Conservation (phyloP, 2,329 filamentous ascomycete species). For the Ophiostoma quercus region DNA sequence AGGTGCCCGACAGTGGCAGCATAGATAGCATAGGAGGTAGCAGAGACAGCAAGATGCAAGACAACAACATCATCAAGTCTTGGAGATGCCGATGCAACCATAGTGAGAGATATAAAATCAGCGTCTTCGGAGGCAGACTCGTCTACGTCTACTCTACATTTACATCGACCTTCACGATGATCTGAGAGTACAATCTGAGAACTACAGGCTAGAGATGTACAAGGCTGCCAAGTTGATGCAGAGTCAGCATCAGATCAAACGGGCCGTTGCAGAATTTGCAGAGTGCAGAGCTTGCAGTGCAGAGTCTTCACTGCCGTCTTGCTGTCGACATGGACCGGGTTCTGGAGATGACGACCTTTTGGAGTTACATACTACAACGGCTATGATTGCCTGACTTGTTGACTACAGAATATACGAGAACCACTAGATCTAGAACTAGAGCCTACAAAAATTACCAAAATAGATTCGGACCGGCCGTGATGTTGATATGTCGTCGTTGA, state of each 20-base stretch:
- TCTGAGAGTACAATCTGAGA: not conserved
- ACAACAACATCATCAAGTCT: not conserved
- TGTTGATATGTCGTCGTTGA: not conserved
- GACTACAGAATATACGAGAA: not conserved
- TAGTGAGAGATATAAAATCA: constrained; percentile 9
- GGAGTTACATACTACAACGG: not conserved
- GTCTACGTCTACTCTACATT: not conserved
- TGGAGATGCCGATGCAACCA: not conserved
- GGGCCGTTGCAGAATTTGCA: not conserved
- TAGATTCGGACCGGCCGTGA: not conserved
- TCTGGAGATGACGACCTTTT: not conserved
- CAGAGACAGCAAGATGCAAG: no score
- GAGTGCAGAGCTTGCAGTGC: not conserved
- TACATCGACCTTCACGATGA: not conserved
- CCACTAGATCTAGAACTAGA: not conserved
- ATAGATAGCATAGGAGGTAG: not conserved
- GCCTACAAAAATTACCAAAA: not conserved
- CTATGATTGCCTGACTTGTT: not conserved
- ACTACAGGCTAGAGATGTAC: no score
- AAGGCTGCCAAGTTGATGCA: not conserved
- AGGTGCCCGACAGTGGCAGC: no score
- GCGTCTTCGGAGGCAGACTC: not conserved
- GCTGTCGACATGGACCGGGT: not conserved
- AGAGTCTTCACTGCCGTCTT: not conserved
- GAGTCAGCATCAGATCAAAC: not conserved